Conservation (phyloP, 176 grass and related monocot genomes). For the Hyparrhenia diplandra region DNA sequence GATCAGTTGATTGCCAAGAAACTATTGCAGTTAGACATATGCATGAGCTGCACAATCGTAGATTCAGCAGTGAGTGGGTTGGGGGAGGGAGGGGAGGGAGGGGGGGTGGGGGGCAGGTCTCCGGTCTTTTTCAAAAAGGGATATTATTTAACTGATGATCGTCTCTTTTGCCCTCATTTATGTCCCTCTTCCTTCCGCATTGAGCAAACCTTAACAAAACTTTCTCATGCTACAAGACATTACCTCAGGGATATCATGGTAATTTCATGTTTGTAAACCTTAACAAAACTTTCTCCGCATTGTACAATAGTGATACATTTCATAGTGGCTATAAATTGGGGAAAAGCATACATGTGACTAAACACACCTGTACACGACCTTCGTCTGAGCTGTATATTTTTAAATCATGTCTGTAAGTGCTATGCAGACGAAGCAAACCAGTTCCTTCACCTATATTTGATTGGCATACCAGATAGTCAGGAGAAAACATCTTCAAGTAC, state of each 20-base stretch:
- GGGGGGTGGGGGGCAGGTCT: fast-evolving
- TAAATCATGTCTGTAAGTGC: conserved; percentile 96
- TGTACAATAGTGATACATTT: conserved; percentile 4
- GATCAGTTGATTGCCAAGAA: conserved; percentile 17
- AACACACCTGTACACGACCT: conserved; percentile 89
- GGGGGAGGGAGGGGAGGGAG: fast-evolving
- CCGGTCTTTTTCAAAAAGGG: not conserved
- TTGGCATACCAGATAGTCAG: conserved; percentile 4
- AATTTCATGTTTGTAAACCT: not conserved
- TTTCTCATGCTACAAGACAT: not conserved
- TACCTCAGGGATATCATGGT: not conserved
- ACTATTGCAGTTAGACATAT: not conserved
- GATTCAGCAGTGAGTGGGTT: not conserved
- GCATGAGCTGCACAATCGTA: not conserved
- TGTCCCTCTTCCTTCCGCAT: not conserved
- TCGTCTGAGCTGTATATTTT: conserved; percentile 99
- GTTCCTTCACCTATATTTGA: conserved; percentile 82
- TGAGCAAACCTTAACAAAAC: not conserved
- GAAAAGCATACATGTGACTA: not conserved
- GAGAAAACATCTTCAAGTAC: not conserved
- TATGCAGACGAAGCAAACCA: conserved; percentile 99
- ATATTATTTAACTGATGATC: not conserved
- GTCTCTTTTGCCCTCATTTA: not conserved
- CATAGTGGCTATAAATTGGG: not conserved
- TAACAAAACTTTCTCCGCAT: no score